A percentile compares a stretch with the other conserved stretches of the same genome.
Conservation (phyloP, 768 basidiomycete genomes). For the Boletales sp. region DNA sequence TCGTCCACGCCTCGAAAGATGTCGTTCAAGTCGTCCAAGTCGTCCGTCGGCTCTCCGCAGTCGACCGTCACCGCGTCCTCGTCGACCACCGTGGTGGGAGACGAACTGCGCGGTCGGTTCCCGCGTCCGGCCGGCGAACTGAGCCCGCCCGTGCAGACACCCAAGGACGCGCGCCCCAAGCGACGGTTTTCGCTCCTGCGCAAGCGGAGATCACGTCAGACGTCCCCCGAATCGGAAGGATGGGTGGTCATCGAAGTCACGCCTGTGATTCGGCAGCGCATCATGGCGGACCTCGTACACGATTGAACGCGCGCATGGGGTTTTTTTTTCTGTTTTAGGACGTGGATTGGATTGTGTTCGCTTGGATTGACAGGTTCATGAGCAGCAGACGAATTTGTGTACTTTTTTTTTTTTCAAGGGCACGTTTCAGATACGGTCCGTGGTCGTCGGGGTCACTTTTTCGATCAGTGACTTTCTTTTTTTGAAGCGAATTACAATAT, state of each 20-base stretch:
- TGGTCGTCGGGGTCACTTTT: no score
- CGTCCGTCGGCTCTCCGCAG: conserved; percentile 3
- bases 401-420: no score
- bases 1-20: conserved; percentile 14
- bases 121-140: not conserved
- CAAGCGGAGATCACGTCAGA: conserved; percentile 14
- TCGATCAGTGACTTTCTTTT: no score
- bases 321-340: no score
- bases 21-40: not conserved
- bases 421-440: no score
- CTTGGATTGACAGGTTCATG: no score
- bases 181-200: conserved; percentile 13
- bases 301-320: conserved; percentile 7
- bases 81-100: not conserved
- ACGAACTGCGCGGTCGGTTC: conserved; percentile 6
- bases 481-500: no score
- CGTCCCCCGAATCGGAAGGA: conserved; percentile 18
- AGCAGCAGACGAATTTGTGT: no score
- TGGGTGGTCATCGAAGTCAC: conserved; percentile 31
- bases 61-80: conserved; percentile 1
- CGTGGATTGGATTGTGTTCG: no score
- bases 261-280: conserved; percentile 20
- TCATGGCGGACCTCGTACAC: conserved; percentile 9
- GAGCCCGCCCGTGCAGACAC: not conserved
- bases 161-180: conserved; percentile 16